These are phyloP conservation scores for Aspergillus leporis DNA, from an alignment of 495 filamentous ascomycete species.

Conservation along the genomic window DNA sequence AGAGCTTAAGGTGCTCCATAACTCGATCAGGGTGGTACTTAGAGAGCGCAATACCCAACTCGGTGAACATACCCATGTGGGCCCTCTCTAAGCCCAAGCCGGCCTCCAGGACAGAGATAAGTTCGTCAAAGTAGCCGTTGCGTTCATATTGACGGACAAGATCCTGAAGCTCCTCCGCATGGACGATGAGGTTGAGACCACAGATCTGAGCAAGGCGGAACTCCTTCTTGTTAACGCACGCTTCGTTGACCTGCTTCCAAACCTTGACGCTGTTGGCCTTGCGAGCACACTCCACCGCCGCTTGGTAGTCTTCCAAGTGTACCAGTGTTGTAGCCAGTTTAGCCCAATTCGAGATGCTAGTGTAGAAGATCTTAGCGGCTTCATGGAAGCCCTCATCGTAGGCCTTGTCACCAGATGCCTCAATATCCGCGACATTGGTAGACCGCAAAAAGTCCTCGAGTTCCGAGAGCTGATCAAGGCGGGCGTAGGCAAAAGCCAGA, in stretches of 20 bases:
- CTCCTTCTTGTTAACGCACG: slow-evolving; percentile 97
- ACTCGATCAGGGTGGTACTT: slow-evolving; percentile 96
- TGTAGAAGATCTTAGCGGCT: slow-evolving; percentile 98
- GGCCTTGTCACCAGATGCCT: slow-evolving; percentile 96
- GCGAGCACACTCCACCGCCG: slow-evolving; percentile 95
- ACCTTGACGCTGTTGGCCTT: slow-evolving; percentile 99
- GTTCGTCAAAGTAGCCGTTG: slow-evolving; percentile 97
- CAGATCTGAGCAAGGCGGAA: slow-evolving; percentile 99
- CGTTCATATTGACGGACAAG: slow-evolving; percentile 95
- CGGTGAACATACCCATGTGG: slow-evolving; percentile 96
- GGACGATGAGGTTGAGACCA: slow-evolving; percentile 96
- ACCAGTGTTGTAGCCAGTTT: slow-evolving; percentile 97
- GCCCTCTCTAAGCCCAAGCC: slow-evolving; percentile 91
- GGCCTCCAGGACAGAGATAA: slow-evolving; percentile 91
- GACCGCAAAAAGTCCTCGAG: slow-evolving; percentile 94
- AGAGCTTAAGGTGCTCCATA: slow-evolving; percentile 98
- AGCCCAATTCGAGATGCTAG: slow-evolving; percentile 98
- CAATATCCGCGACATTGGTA: slow-evolving; percentile 92
- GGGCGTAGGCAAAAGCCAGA: slow-evolving; percentile 90
- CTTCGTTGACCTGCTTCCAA: slow-evolving; percentile 98
- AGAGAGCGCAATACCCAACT: slow-evolving; percentile 89
- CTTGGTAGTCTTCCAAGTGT: slow-evolving; percentile 95
- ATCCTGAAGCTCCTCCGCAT: slow-evolving; percentile 92
- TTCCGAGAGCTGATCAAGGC: slow-evolving; percentile 86
- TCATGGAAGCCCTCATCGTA: slow-evolving; percentile 93